Percentiles rank a stretch among this genome's conserved stretches.
Conservation (phyloP, 129 eudicot genomes). For the Flaveria sonorensis region DNA sequence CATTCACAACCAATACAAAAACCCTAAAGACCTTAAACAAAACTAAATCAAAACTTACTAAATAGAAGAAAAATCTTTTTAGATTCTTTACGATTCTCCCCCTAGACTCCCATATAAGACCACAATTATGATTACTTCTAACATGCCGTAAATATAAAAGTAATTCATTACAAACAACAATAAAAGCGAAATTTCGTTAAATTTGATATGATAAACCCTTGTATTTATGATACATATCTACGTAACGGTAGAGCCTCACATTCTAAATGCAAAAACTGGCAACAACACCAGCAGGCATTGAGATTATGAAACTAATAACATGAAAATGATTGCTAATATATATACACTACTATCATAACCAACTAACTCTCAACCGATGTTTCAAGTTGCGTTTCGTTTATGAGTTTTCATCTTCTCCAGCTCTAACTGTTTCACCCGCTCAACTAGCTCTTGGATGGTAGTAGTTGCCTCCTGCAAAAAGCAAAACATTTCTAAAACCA, state of each 20-base stretch:
- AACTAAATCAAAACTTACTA: no score
- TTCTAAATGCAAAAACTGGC: conserved; percentile 31
- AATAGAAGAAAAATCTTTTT: no score
- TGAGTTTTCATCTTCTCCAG: conserved; percentile 47
- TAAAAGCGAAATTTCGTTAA: background rate
- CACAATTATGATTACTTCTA: no score
- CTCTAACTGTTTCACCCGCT: conserved; percentile 55
- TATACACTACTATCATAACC: background rate
- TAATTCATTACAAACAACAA: background rate
- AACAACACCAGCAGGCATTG: conserved; percentile 17
- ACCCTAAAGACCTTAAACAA: no score
- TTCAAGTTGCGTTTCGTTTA: conserved; percentile 8
- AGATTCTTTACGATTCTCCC: no score
- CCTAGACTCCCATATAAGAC: no score
- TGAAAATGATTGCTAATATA: background rate
- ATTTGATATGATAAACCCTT: background rate
- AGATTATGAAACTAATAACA: background rate
- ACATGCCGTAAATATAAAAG: no score
- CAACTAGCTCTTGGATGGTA: conserved; percentile 55
- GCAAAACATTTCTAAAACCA: background rate
- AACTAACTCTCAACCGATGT: background rate
- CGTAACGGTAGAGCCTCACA: background rate
- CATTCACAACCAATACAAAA: no score
- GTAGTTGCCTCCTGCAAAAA: conserved; percentile 60
- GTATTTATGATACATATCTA: no score